A percentile compares a stretch with the other conserved stretches of the same genome.
Conservation (phyloP, 345 rosid genomes). For the Dipteronia dyeriana region DNA sequence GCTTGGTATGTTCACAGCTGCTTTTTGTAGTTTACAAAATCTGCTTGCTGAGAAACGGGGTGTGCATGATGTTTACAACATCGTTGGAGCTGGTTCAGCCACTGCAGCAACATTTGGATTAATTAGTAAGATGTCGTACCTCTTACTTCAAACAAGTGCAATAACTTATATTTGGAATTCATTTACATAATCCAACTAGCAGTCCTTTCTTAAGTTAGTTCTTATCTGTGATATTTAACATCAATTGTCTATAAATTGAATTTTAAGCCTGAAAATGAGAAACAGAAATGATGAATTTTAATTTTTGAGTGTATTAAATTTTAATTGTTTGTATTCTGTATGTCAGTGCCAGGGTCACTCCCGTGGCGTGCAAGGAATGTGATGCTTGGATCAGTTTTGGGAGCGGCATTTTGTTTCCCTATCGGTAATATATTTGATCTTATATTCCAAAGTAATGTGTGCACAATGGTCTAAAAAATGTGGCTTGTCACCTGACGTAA, state of each 20-base stretch:
- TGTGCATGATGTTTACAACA: slow-evolving; percentile 75
- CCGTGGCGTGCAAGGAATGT: slow-evolving; percentile 85
- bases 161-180: background rate
- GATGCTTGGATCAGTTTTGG: slow-evolving; percentile 72
- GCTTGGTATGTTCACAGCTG: slow-evolving; percentile 92
- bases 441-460: background rate
- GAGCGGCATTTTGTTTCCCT: slow-evolving; percentile 79
- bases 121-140: slow-evolving; percentile 49
- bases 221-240: background rate
- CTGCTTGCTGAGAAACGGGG: slow-evolving; percentile 80
- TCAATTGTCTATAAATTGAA: background rate
- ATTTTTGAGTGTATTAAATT: background rate
- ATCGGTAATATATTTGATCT: slow-evolving; percentile 49
- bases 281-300: background rate
- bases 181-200: background rate
- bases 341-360: slow-evolving; percentile 83
- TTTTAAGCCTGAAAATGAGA: background rate
- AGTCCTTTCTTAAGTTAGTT: background rate
- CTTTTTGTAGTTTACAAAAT: slow-evolving; percentile 71
- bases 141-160: background rate
- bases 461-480: background rate
- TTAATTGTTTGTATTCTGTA: slow-evolving; percentile 4
- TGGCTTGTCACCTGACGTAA: background rate
- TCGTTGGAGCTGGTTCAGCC: slow-evolving; percentile 92
- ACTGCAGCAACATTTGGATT: slow-evolving; percentile 91